A percentile compares a stretch with the other conserved stretches of the same genome.
These are phyloP conservation scores for Phialophora macrospora DNA, from an alignment of 2,329 filamentous ascomycete species.

Conservation along the genomic window DNA sequence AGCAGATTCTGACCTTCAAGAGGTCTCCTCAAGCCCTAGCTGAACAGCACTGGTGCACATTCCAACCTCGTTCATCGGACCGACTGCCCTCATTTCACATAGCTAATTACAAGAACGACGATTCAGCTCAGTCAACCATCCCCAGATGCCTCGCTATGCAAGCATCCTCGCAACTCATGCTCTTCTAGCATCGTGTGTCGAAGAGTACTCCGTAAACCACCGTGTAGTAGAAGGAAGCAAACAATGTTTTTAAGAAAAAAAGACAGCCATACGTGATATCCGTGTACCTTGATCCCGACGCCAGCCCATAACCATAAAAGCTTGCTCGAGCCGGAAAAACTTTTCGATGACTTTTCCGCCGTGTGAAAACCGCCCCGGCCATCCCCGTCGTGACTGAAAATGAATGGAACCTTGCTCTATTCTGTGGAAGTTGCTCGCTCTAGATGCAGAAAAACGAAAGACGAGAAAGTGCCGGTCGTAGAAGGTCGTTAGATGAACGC, in stretches of 20 bases:
- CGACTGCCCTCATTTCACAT: conserved; percentile 32
- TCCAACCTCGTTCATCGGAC: conserved; percentile 21
- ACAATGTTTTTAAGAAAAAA: conserved; percentile 19
- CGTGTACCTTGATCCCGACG: conserved; percentile 22
- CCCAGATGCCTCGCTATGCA: conserved; percentile 21
- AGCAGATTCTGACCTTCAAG: conserved; percentile 12
- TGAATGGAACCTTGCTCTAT: conserved; percentile 28
- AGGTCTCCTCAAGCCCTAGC: conserved; percentile 6
- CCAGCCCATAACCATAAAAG: conserved; percentile 19
- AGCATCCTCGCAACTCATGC: conserved; percentile 20
- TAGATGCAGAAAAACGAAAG: conserved; percentile 36
- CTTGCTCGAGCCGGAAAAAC: conserved; percentile 18
- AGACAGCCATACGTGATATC: conserved; percentile 22
- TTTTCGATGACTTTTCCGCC: conserved; percentile 36
- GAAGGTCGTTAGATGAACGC: conserved; percentile 36
- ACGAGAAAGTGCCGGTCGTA: conserved; percentile 31
- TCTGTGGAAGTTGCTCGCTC: conserved; percentile 31
- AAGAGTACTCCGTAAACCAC: conserved; percentile 21
- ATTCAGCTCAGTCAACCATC: conserved; percentile 21
- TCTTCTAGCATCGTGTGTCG: conserved; percentile 14
- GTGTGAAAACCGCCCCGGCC: conserved; percentile 25
- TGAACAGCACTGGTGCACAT: conserved; percentile 17
- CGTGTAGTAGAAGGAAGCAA: conserved; percentile 18
- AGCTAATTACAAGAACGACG: conserved; percentile 34
- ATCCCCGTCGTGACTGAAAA: conserved; percentile 33